phyloP scores from a whole-genome alignment of 257 asterid genomes.

The Scutellaria galericulata region DNA sequence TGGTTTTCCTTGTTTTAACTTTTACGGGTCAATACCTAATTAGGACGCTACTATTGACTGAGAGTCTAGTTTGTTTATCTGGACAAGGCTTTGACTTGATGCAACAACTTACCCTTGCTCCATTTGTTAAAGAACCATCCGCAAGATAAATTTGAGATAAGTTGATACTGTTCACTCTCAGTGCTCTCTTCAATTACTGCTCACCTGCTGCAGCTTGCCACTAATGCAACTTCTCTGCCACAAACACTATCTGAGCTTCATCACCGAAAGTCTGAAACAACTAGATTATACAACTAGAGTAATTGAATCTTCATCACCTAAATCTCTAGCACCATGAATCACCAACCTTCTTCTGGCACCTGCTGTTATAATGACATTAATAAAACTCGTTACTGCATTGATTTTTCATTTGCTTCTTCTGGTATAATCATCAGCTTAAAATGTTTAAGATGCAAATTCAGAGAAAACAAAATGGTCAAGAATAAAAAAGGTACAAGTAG shows the following conservation, averaged over 20 bases:
- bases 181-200: neutral
- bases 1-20: neutral
- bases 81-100: neutral
- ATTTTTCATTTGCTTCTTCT: neutral
- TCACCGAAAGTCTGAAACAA: neutral
- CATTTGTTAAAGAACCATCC: neutral
- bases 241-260: neutral
- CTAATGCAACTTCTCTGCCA: neutral
- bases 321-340: neutral
- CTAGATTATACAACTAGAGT: neutral
- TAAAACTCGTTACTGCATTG: no score
- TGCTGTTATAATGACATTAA: neutral
- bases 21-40: neutral
- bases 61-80: slow-evolving; percentile 15
- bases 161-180: neutral
- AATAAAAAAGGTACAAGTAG: neutral
- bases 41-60: neutral
- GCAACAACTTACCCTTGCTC: neutral
- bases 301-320: neutral
- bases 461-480: neutral
- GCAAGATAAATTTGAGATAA: neutral
- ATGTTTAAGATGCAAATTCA: neutral
- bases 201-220: neutral
- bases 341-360: neutral
- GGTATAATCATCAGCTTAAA: neutral